Percentiles rank a stretch among this genome's conserved stretches.
Conservation (phyloP, 2,329 filamentous ascomycete genomes). For the Colletotrichum phormii region DNA sequence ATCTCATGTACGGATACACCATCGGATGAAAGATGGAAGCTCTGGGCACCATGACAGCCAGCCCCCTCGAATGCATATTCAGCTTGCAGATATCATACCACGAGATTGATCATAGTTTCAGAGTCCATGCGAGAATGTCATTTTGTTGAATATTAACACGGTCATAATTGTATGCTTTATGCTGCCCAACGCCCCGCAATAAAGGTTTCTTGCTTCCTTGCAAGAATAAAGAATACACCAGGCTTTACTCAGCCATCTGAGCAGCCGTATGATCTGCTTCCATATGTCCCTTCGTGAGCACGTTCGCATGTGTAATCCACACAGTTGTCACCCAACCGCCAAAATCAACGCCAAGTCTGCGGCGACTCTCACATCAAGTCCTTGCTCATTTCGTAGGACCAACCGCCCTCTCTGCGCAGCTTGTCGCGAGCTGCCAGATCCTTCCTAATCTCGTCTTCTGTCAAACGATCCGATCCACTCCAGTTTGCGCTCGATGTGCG, state of each 20-base stretch:
- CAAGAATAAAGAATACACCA: constrained; percentile 19
- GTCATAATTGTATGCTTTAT: constrained; percentile 24
- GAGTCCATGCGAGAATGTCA: not conserved
- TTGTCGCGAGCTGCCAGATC: constrained; percentile 84
- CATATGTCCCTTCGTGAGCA: constrained; percentile 28
- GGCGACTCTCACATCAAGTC: constrained; percentile 53
- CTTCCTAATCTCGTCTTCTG: constrained; percentile 85
- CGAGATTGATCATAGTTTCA: not conserved
- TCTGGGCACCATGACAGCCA: not conserved
- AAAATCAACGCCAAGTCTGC: constrained; percentile 25
- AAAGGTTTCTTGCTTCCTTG: not conserved
- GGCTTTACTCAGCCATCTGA: constrained; percentile 10
- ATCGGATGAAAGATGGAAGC: not conserved
- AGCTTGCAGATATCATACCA: not conserved
- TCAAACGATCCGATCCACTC: constrained; percentile 84
- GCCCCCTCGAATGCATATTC: no score
- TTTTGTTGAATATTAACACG: constrained; percentile 27
- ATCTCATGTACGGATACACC: no score
- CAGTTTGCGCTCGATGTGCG: constrained; percentile 96
- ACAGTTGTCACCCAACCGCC: constrained; percentile 29
- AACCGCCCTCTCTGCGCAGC: constrained; percentile 85
- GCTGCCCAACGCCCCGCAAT: constrained; percentile 32
- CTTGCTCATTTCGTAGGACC: constrained; percentile 75
- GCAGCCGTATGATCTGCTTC: constrained; percentile 7
- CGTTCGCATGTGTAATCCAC: constrained; percentile 35